A percentile compares a stretch with the other conserved stretches of the same genome.
Evolutionary conservation across 164 flowering plant species (phyloP).

Genomic region (Tinospora cordifolia): DNA sequence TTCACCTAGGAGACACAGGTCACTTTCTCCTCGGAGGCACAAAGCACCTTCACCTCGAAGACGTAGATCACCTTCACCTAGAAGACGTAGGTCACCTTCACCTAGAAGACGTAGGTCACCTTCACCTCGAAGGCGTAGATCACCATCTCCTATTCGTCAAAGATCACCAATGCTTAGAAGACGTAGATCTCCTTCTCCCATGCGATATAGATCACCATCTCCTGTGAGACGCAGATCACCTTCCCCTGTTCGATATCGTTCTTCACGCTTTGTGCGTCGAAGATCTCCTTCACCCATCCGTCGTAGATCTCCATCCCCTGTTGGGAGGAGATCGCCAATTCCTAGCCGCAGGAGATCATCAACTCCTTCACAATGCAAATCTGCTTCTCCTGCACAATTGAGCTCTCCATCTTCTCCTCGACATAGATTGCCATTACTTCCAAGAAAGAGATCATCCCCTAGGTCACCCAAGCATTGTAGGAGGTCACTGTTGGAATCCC

Average conservation of each 20-base stretch:
- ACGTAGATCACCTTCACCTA: constrained; percentile 28
- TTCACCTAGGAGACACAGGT: constrained; percentile 22
- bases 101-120: constrained; percentile 23
- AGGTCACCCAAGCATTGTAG: constrained; percentile 29
- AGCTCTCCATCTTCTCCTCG: constrained; percentile 17
- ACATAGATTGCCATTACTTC: background rate
- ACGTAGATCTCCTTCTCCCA: constrained; percentile 27
- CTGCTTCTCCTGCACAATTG: constrained; percentile 22
- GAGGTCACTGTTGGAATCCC: constrained; percentile 40
- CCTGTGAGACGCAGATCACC: constrained; percentile 28
- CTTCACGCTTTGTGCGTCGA: constrained; percentile 25
- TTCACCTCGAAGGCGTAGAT: constrained; percentile 24
- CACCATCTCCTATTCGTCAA: constrained; percentile 25
- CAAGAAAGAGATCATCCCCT: constrained; percentile 26
- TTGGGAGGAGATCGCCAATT: constrained; percentile 21
- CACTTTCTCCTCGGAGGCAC: constrained; percentile 21
- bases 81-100: constrained; percentile 35
- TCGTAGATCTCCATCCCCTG: constrained; percentile 23
- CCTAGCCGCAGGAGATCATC: constrained; percentile 26
- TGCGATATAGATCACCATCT: constrained; percentile 22
- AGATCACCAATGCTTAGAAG: constrained; percentile 31
- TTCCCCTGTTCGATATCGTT: constrained; percentile 23
- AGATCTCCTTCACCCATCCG: constrained; percentile 37
- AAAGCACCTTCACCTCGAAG: constrained; percentile 23
- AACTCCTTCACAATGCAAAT: constrained; percentile 21